phyloP scores from a whole-genome alignment of 2,329 filamentous ascomycete species.

The Sporothrix brunneoviolacea region DNA sequence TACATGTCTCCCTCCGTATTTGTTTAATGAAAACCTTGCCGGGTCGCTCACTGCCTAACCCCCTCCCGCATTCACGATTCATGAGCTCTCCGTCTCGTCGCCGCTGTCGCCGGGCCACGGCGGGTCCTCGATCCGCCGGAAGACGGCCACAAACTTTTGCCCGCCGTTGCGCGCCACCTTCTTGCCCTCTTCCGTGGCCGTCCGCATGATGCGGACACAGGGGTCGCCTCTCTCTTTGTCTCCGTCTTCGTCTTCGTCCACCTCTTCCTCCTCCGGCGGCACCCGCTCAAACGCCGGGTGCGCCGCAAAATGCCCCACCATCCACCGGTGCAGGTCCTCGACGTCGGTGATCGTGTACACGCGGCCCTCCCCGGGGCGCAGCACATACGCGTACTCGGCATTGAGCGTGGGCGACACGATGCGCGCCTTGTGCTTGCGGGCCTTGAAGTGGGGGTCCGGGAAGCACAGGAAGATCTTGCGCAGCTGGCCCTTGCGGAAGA shows the following conservation, averaged over 20 bases:
- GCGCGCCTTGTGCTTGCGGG: slow-evolving; percentile 90
- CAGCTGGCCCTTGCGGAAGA: slow-evolving; percentile 76
- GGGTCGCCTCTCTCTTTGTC: slow-evolving; percentile 51
- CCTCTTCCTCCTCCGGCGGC: slow-evolving; percentile 53
- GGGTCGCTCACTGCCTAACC: not conserved
- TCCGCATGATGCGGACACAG: slow-evolving; percentile 67
- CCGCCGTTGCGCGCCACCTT: slow-evolving; percentile 91
- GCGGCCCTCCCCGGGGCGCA: slow-evolving; percentile 69
- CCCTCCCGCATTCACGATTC: not conserved
- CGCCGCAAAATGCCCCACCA: slow-evolving; percentile 75
- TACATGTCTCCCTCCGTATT: too few relatives aligned
- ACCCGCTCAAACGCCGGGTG: slow-evolving; percentile 77
- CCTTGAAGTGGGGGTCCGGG: slow-evolving; percentile 96
- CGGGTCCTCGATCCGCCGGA: slow-evolving; percentile 72
- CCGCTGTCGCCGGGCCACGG: slow-evolving; percentile 45
- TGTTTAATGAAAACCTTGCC: too few relatives aligned
- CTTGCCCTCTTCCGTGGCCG: slow-evolving; percentile 93
- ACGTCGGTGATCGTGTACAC: slow-evolving; percentile 98
- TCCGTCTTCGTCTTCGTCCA: slow-evolving; percentile 38
- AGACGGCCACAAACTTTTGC: slow-evolving; percentile 85
- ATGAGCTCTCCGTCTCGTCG: not conserved
- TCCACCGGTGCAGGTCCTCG: slow-evolving; percentile 88
- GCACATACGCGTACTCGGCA: slow-evolving; percentile 85
- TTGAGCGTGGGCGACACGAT: slow-evolving; percentile 86
- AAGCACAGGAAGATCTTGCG: slow-evolving; percentile 96